A percentile compares a stretch with the other conserved stretches of the same genome.
phyloP scores from a whole-genome alignment of 352 stramenopile genomes.

The Lagenidium sp. region DNA sequence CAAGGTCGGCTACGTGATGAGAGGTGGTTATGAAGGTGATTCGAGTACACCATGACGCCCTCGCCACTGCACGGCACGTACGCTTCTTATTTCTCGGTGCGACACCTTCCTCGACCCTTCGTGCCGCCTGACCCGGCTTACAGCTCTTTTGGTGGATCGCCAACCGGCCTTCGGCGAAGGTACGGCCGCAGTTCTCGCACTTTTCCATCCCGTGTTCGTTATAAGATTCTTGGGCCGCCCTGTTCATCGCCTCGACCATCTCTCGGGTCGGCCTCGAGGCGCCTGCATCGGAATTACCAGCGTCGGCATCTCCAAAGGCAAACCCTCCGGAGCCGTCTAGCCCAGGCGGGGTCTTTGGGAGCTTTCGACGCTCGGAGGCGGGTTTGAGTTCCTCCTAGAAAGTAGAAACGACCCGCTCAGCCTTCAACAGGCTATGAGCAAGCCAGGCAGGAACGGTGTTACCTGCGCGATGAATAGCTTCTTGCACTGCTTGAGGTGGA shows the following conservation, averaged over 20 bases:
- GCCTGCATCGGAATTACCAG: slow-evolving; percentile 2
- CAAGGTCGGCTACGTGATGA: no score
- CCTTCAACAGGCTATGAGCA: no score
- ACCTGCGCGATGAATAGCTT: slow-evolving; percentile 58
- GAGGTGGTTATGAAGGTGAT: no score
- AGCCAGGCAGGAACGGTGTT: no score
- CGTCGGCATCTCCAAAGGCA: background rate
- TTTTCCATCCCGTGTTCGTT: slow-evolving; percentile 75
- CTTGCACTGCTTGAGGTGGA: slow-evolving; percentile 82
- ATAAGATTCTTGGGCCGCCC: slow-evolving; percentile 50
- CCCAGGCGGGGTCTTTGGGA: slow-evolving; percentile 55
- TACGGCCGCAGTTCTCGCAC: slow-evolving; percentile 62
- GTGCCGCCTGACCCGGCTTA: slow-evolving; percentile 24
- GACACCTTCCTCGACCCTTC: slow-evolving; percentile 39
- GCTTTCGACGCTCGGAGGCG: slow-evolving; percentile 35
- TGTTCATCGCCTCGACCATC: slow-evolving; percentile 61
- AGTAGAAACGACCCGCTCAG: no score
- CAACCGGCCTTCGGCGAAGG: slow-evolving; percentile 63
- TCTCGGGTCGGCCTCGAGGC: slow-evolving; percentile 29
- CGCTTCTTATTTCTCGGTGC: slow-evolving; percentile 47
- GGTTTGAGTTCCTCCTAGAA: slow-evolving; percentile 54
- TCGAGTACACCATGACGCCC: background rate
- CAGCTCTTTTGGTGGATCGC: slow-evolving; percentile 66
- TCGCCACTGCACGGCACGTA: slow-evolving; percentile 4
- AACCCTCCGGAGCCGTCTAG: slow-evolving; percentile 19